Conservation (phyloP, 1,284 basidiomycete species). For the Ustilago loliicola region DNA sequence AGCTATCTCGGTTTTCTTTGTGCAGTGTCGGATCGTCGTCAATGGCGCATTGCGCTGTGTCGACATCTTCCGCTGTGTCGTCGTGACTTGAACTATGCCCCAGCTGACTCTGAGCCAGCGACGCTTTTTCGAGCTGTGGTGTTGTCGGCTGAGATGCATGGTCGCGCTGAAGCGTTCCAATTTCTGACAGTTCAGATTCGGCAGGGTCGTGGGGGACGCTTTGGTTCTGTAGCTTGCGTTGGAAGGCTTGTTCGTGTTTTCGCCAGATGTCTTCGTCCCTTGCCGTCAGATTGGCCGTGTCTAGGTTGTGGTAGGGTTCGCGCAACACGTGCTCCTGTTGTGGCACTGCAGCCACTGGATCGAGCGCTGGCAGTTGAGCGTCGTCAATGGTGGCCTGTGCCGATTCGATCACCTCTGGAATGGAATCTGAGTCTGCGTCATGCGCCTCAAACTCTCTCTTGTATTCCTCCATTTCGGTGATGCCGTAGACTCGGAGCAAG, state of each 20-base stretch:
- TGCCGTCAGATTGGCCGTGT: constrained; percentile 21
- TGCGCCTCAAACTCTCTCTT: constrained; percentile 80
- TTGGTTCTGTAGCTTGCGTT: constrained; percentile 39
- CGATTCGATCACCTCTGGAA: constrained; percentile 25
- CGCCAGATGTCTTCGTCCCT: constrained; percentile 52
- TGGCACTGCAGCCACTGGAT: background rate
- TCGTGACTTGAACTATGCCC: background rate
- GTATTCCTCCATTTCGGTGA: constrained; percentile 96
- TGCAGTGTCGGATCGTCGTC: constrained; percentile 18
- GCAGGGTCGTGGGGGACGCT: constrained; percentile 15
- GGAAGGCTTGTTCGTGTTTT: constrained; percentile 52
- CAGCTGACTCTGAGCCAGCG: background rate
- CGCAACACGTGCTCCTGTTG: background rate
- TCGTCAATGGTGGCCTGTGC: background rate
- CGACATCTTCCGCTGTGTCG: background rate
- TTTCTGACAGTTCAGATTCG: constrained; percentile 17
- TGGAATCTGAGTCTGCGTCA: constrained; percentile 65
- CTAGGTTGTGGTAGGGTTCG: constrained; percentile 1
- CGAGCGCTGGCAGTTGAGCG: background rate
- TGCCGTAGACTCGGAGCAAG: constrained; percentile 90
- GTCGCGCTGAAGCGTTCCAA: constrained; percentile 11
- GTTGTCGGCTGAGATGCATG: background rate
- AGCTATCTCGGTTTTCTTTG: background rate
- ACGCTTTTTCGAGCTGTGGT: background rate
- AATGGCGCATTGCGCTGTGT: constrained; percentile 17